Evolutionary conservation across 1,284 basidiomycete species (phyloP).

Genomic region (Melanopsichium pennsylvanicum): DNA sequence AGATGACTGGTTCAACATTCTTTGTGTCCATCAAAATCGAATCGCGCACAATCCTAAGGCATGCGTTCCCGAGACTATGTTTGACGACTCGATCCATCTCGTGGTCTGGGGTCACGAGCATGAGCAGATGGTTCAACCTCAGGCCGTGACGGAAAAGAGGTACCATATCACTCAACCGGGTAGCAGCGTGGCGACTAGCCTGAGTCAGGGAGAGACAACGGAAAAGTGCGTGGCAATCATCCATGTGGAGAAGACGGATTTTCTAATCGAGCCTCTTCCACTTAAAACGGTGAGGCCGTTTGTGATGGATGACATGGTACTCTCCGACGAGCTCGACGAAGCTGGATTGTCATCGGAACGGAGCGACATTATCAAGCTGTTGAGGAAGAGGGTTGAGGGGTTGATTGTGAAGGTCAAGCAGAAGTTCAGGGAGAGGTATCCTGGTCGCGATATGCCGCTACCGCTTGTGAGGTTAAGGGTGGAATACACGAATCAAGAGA

Average conservation of each 20-base stretch:
- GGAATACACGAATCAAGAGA: slow-evolving; percentile 56
- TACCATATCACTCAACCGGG: slow-evolving; percentile 96
- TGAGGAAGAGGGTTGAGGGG: slow-evolving; percentile 44
- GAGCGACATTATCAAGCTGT: slow-evolving; percentile 47
- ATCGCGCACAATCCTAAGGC: slow-evolving; percentile 92
- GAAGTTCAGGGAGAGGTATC: slow-evolving; percentile 78
- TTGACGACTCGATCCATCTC: slow-evolving; percentile 91
- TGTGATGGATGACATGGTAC: slow-evolving; percentile 82
- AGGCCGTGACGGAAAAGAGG: slow-evolving; percentile 85
- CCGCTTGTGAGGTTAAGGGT: slow-evolving; percentile 83
- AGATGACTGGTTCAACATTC: slow-evolving; percentile 88
- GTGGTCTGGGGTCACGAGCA: slow-evolving; percentile 99
- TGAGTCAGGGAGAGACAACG: slow-evolving; percentile 52
- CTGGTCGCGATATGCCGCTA: slow-evolving; percentile 67
- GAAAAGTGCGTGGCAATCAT: slow-evolving; percentile 56
- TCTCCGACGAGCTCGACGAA: slow-evolving; percentile 72
- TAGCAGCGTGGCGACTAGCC: slow-evolving; percentile 88
- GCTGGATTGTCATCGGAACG: slow-evolving; percentile 42
- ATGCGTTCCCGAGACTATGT: slow-evolving; percentile 92
- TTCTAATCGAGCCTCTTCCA: slow-evolving; percentile 82
- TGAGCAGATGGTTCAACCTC: slow-evolving; percentile 90
- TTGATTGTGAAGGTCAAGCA: slow-evolving; percentile 79
- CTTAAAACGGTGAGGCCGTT: slow-evolving; percentile 93
- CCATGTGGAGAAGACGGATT: slow-evolving; percentile 78
- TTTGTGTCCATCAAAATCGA: slow-evolving; percentile 94